Conservation (phyloP, 805 yeast genomes). For the Candida insectorum region DNA sequence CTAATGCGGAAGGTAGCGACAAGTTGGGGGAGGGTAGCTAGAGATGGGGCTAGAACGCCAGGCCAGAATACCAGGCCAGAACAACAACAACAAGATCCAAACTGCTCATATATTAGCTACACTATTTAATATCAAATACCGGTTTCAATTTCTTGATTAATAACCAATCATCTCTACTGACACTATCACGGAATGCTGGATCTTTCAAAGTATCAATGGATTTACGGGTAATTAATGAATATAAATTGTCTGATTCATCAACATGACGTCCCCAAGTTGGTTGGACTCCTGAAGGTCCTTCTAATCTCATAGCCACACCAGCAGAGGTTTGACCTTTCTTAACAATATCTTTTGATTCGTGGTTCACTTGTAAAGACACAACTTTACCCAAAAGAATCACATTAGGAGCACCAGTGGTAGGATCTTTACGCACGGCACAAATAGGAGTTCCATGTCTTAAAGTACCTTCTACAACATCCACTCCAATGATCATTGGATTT, state of each 20-base stretch:
- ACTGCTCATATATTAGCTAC: too few species aligned
- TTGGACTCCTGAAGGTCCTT: constrained; percentile 85
- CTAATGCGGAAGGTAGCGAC: background rate
- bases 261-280: constrained; percentile 99
- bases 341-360: constrained; percentile 72
- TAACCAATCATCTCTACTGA: constrained; percentile 94
- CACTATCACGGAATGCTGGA: constrained; percentile 94
- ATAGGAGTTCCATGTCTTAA: constrained; percentile 92
- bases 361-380: constrained; percentile 92
- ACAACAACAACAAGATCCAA: too few species aligned
- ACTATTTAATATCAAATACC: constrained; percentile 74
- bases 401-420: constrained; percentile 71
- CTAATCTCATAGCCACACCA: constrained; percentile 98
- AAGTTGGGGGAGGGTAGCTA: too few species aligned
- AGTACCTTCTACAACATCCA: constrained; percentile 90
- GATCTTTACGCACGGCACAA: constrained; percentile 87
- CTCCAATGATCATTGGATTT: constrained; percentile 99
- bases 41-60: too few species aligned
- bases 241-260: constrained; percentile 85
- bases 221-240: constrained; percentile 85
- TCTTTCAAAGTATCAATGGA: constrained; percentile 97
- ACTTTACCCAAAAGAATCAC: constrained; percentile 83
- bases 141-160: constrained; percentile 85
- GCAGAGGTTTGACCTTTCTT: constrained; percentile 95
- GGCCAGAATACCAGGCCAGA: too few species aligned